These are phyloP conservation scores for Kregervanrija delftensis DNA, from an alignment of 805 yeast genomes.

Conservation along the genomic window DNA sequence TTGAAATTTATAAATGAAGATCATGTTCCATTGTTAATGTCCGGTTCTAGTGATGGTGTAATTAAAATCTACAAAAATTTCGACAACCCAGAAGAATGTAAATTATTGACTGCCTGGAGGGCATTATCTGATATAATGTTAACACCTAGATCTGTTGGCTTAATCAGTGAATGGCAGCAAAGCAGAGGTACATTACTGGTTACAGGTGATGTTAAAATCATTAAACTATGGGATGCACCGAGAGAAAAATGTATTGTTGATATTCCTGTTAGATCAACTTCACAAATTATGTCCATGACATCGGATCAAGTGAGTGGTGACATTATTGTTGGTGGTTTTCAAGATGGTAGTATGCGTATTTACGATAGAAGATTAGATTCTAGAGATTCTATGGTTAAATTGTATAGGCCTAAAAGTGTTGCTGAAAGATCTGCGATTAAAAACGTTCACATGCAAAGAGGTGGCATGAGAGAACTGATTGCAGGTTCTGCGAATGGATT, in stretches of 20 bases:
- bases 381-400: constrained; percentile 75
- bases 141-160: constrained; percentile 75
- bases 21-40: constrained; percentile 73
- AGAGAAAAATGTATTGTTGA: constrained; percentile 81
- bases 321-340: constrained; percentile 84
- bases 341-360: constrained; percentile 81
- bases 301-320: constrained; percentile 96
- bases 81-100: constrained; percentile 46
- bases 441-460: constrained; percentile 92
- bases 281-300: constrained; percentile 82
- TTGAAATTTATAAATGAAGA: constrained; percentile 85
- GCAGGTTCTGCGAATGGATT: constrained; percentile 79
- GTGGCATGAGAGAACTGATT: constrained; percentile 85
- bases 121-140: constrained; percentile 80
- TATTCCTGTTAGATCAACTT: constrained; percentile 85
- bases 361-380: constrained; percentile 86
- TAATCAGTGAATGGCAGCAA: constrained; percentile 95
- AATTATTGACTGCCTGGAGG: constrained; percentile 83
- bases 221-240: constrained; percentile 95
- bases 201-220: constrained; percentile 90
- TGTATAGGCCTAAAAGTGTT: constrained; percentile 55
- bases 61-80: constrained; percentile 78
- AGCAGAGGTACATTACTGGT: constrained; percentile 84
- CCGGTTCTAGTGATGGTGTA: constrained; percentile 94
- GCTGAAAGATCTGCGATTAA: constrained; percentile 34